These are phyloP conservation scores for Blastocystis sp. DNA, from an alignment of 352 stramenopile species.

Conservation along the genomic window DNA sequence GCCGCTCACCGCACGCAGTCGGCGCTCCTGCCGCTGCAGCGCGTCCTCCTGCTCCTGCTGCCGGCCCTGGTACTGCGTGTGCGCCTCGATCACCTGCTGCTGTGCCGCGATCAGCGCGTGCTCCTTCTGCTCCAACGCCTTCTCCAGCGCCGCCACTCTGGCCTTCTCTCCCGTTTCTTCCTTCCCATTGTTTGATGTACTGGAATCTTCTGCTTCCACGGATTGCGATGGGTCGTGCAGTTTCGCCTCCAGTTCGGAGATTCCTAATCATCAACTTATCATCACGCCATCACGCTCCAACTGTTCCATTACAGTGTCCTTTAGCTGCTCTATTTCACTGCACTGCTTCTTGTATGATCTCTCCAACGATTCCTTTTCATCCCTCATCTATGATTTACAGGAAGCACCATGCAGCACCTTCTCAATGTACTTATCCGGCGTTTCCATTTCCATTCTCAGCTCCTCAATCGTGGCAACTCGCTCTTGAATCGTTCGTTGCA, in stretches of 20 bases:
- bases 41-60: neutral
- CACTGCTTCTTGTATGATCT: slow-evolving; percentile 34
- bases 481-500: slow-evolving; percentile 15
- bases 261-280: neutral
- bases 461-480: neutral
- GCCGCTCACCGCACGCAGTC: neutral
- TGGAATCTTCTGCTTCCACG: too few relatives aligned
- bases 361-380: slow-evolving; percentile 30
- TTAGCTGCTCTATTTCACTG: slow-evolving; percentile 9
- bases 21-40: neutral
- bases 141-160: neutral
- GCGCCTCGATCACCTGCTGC: neutral
- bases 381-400: neutral
- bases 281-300: neutral
- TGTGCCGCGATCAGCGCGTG: neutral
- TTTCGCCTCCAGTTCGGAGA: neutral
- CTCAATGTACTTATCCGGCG: slow-evolving; percentile 52
- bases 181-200: neutral
- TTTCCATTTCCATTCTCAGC: slow-evolving; percentile 13
- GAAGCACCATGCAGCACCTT: neutral
- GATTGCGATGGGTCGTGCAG: too few relatives aligned
- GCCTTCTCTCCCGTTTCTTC: neutral
- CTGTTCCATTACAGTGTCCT: neutral
- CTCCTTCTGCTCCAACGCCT: slow-evolving; percentile 3
- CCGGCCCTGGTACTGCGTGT: neutral